Evolutionary conservation across 1,139 yeast species (phyloP).

Genomic region (Spencermartinsiella ligniputridi): DNA sequence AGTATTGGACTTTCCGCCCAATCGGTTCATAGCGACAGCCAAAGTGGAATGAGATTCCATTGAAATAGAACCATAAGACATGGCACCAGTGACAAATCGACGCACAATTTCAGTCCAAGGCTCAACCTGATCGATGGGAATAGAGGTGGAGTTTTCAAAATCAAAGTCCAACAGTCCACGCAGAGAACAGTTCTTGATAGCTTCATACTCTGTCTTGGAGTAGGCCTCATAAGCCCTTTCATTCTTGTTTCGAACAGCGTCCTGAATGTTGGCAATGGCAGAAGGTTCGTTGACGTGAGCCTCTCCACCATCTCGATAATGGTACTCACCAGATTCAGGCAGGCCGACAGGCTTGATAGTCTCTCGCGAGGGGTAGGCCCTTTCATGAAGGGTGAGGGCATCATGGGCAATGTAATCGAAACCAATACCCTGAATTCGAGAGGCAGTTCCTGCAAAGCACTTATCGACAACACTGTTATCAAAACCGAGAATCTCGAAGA

Average conservation of each 20-base stretch:
- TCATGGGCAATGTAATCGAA: slow-evolving; percentile 96
- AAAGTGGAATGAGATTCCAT: slow-evolving; percentile 97
- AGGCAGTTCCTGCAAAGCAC: slow-evolving; percentile 96
- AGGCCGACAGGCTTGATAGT: slow-evolving; percentile 68
- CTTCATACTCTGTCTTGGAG: slow-evolving; percentile 85
- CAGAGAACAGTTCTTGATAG: slow-evolving; percentile 85
- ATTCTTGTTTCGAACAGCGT: slow-evolving; percentile 94
- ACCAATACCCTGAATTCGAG: slow-evolving; percentile 92
- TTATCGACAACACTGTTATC: slow-evolving; percentile 93
- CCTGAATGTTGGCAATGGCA: slow-evolving; percentile 92
- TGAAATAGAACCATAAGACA: slow-evolving; percentile 98
- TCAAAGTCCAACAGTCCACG: slow-evolving; percentile 93
- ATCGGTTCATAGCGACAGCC: slow-evolving; percentile 97
- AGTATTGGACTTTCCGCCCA: slow-evolving; percentile 96
- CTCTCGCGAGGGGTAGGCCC: slow-evolving; percentile 79
- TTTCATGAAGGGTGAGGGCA: slow-evolving; percentile 87
- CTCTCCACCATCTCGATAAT: slow-evolving; percentile 99
- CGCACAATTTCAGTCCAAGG: slow-evolving; percentile 99
- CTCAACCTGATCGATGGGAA: slow-evolving; percentile 96
- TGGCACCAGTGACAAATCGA: slow-evolving; percentile 96
- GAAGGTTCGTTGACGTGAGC: slow-evolving; percentile 92
- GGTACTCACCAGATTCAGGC: slow-evolving; percentile 96
- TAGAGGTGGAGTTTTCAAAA: slow-evolving; percentile 61
- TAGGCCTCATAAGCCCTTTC: slow-evolving; percentile 89
- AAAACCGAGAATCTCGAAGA: slow-evolving; percentile 93